phyloP scores from a whole-genome alignment of 1,139 yeast species.

The Suhomyces bribrorum region DNA sequence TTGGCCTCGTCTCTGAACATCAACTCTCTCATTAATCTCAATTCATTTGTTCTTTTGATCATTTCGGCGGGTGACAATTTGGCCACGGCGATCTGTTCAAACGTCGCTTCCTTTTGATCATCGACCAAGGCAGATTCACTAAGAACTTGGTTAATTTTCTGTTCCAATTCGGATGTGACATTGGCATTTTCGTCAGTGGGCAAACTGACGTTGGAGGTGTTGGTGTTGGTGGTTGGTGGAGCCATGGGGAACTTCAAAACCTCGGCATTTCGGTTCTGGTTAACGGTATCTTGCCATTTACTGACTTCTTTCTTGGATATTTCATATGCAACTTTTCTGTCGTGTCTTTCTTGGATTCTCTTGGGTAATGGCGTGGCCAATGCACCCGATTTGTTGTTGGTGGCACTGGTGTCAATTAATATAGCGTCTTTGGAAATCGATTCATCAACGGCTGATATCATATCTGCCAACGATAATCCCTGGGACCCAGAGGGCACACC shows the following conservation, averaged over 20 bases:
- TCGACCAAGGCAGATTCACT: constrained; percentile 67
- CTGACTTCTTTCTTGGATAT: constrained; percentile 82
- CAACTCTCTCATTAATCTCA: constrained; percentile 89
- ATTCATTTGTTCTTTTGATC: constrained; percentile 73
- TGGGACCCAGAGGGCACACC: constrained; percentile 61
- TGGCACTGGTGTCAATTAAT: constrained; percentile 40
- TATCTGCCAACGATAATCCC: constrained; percentile 68
- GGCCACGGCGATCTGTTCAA: constrained; percentile 86
- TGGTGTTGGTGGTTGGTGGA: constrained; percentile 47
- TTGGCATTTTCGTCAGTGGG: constrained; percentile 37
- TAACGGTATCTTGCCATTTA: constrained; percentile 86
- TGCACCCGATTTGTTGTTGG: constrained; percentile 37
- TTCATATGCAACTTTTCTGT: constrained; percentile 88
- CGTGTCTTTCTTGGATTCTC: constrained; percentile 81
- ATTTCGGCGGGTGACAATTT: constrained; percentile 80
- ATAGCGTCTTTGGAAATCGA: constrained; percentile 49
- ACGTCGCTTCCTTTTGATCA: constrained; percentile 74
- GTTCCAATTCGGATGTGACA: constrained; percentile 61
- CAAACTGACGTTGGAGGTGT: constrained; percentile 51
- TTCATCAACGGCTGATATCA: constrained; percentile 65
- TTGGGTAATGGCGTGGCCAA: constrained; percentile 82
- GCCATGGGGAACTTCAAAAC: constrained; percentile 73
- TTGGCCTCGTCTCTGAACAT: constrained; percentile 94
- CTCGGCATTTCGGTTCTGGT: constrained; percentile 79
- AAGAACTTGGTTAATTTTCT: constrained; percentile 61